Base-by-base conservation (phyloP, 495 filamentous ascomycete species). In the Neurospora sp. region DNA sequence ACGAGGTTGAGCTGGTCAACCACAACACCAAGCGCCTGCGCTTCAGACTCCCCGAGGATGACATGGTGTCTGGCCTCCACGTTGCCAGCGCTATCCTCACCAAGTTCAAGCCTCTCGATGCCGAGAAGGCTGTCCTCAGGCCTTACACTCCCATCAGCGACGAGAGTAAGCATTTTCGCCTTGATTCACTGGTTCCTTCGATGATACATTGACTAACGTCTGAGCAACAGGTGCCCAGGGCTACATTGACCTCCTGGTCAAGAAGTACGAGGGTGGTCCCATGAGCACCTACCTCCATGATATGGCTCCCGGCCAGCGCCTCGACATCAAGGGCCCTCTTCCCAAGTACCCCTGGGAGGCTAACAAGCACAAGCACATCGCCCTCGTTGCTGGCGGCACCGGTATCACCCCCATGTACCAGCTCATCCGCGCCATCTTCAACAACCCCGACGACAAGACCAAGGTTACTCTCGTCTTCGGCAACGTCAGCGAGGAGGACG, bases 361-460 rank as follows among this genome's bases (percentile, higher is more conserved):
- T 74, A 99, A 99, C 87, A 98, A 97, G 90, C 96, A 98, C 84
- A 84, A 92, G 41, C 94, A 98, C 84, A 90, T 99, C 80, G 89
- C 88, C n/a, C 85, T 98, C 79, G 89, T 99, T 75, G 94, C 96
- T 11, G 96, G 96, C 78, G 96, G 96, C 75, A 98, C 96, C 5
- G 96, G 96, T 70, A 97, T 98, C 79, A 95, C 95, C 41, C 96
- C 96, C 40, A 87, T 89, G 85, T 97, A 91, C 85, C 96, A 99
- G 88, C 88, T 99, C 41, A 83, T 87, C 70, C 88, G 92, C 22
- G 85, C 90, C 69, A 97, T 98, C 85, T 96, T 97, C 89, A 92
- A 90, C 83, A 97, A 97, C 87, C 95, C 95, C 59, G 89, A 94
- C 38, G 95, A 97, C 85, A 91, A 92, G 88, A 97, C 95, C 78